A percentile compares a stretch with the other conserved stretches of the same genome.
Evolutionary conservation across 208 protist genomes (phyloP).

Genomic region (Crithidia acanthocephali): DNA sequence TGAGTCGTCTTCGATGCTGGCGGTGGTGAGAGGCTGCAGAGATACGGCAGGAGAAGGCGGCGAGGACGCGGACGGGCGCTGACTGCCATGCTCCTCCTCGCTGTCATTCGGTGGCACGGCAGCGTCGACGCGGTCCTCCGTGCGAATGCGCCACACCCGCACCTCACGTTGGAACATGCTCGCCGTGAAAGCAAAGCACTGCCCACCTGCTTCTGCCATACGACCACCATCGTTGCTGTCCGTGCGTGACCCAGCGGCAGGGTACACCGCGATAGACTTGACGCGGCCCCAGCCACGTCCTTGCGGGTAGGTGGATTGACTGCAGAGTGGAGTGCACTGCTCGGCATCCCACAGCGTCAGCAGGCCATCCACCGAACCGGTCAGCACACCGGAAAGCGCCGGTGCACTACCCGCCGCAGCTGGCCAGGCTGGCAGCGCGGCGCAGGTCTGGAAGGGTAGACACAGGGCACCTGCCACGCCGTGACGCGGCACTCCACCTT

Average conservation of each 20-base stretch:
- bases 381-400: slow-evolving; percentile 38
- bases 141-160: slow-evolving; percentile 45
- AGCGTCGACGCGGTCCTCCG: background rate
- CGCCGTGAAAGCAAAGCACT: slow-evolving; percentile 58
- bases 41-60: background rate
- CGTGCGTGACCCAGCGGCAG: background rate
- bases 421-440: slow-evolving; percentile 34
- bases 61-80: background rate
- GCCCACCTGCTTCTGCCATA: background rate
- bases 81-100: background rate
- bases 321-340: slow-evolving; percentile 47
- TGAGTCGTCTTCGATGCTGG: background rate
- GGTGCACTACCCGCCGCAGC: background rate
- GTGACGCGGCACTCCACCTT: background rate
- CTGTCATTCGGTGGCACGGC: background rate
- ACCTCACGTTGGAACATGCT: slow-evolving; percentile 79
- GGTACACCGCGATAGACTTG: slow-evolving; percentile 59
- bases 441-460: slow-evolving; percentile 68
- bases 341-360: slow-evolving; percentile 78
- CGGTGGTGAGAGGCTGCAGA: slow-evolving; percentile 23
- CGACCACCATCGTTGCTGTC: background rate
- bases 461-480: slow-evolving; percentile 57
- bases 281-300: slow-evolving; percentile 63
- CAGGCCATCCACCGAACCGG: slow-evolving; percentile 78
- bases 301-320: slow-evolving; percentile 44